Conservation (phyloP, 306 rosid species). For the Begonia peltatifolia region DNA sequence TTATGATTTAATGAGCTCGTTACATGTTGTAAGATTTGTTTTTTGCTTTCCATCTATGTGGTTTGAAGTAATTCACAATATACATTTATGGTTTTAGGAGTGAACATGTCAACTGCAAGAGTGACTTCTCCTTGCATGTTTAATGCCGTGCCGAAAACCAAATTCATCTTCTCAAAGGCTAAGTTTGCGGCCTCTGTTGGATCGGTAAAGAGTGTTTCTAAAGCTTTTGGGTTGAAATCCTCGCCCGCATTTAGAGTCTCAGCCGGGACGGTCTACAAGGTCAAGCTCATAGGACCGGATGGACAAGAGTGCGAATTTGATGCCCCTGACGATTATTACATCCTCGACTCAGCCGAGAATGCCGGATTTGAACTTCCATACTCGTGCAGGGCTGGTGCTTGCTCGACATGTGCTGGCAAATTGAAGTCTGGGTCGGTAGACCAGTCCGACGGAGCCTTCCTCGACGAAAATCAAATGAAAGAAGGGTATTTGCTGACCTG, state of each 20-base stretch:
- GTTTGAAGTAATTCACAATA: too few relatives aligned
- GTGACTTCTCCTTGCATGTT: slow-evolving; percentile 20
- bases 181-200: slow-evolving; percentile 17
- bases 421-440: slow-evolving; percentile 35
- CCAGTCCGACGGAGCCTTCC: slow-evolving; percentile 52
- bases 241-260: slow-evolving; percentile 27
- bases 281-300: slow-evolving; percentile 51
- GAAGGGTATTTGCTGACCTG: slow-evolving; percentile 45
- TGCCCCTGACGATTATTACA: slow-evolving; percentile 49
- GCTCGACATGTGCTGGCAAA: slow-evolving; percentile 66
- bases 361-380: slow-evolving; percentile 67
- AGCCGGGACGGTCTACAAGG: slow-evolving; percentile 43
- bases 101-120: slow-evolving; percentile 21
- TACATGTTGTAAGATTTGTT: too few relatives aligned
- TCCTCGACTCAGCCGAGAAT: slow-evolving; percentile 59
- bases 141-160: slow-evolving; percentile 10
- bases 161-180: slow-evolving; percentile 20
- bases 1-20: too few relatives aligned
- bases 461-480: slow-evolving; percentile 41
- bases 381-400: slow-evolving; percentile 75
- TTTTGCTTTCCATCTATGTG: too few relatives aligned
- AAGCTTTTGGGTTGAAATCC: slow-evolving; percentile 38
- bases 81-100: not conserved
- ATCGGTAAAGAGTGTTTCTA: slow-evolving; percentile 25
- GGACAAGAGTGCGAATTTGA: slow-evolving; percentile 46